Evolutionary conservation across 257 asterid genomes (phyloP).

Genomic region (Salvia splendens): DNA sequence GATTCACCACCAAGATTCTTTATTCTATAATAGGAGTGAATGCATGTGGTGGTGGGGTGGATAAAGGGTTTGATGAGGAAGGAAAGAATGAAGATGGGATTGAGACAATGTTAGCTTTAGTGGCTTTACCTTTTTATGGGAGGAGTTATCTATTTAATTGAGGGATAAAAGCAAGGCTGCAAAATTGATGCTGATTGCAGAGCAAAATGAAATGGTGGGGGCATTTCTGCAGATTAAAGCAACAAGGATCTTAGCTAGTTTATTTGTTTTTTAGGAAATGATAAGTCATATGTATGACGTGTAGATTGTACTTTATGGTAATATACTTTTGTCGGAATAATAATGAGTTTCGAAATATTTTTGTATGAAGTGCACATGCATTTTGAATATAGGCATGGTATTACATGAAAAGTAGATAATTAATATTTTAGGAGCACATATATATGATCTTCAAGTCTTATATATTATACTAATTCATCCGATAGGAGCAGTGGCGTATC

Average conservation of each 20-base stretch:
- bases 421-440: background rate
- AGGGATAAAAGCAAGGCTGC: constrained; percentile 15
- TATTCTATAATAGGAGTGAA: background rate
- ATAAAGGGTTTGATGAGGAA: constrained; percentile 31
- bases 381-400: too few species aligned
- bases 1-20: too few species aligned
- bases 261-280: background rate
- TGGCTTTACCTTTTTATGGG: constrained; percentile 28
- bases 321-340: background rate
- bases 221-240: background rate
- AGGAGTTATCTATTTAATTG: background rate
- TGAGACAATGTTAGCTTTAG: constrained; percentile 37
- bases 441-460: background rate
- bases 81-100: constrained; percentile 36
- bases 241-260: background rate
- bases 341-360: constrained; percentile 22
- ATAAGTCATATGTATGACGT: background rate
- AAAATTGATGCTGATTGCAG: background rate
- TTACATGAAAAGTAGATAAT: too few species aligned
- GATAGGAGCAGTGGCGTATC: too few species aligned
- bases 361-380: background rate
- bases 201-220: constrained; percentile 22
- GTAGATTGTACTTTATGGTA: constrained; percentile 7
- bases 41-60: constrained; percentile 38
- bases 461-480: too few species aligned